phyloP scores from a whole-genome alignment of 192 early-diverging fungal genomes.

The Phycomyces nitens region DNA sequence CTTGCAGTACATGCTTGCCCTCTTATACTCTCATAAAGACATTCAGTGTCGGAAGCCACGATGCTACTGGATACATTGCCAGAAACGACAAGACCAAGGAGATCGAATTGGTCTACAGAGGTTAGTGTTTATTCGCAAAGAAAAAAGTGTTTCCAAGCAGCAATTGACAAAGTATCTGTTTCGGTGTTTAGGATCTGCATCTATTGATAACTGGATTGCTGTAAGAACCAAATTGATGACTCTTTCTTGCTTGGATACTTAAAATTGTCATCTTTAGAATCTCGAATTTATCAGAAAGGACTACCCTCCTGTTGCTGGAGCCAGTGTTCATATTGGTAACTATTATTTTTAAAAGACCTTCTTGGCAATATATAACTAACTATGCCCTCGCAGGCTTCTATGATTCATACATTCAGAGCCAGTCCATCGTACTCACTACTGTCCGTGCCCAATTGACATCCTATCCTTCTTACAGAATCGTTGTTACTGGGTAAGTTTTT shows the following conservation, averaged over 20 bases:
- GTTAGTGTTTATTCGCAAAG: background rate
- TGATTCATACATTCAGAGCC: background rate
- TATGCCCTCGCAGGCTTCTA: background rate
- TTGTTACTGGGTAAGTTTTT: constrained; percentile 22
- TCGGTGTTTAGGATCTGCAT: constrained; percentile 8
- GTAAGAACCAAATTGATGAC: background rate
- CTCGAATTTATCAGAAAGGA: constrained; percentile 1
- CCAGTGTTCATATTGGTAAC: constrained; percentile 24
- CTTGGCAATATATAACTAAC: too few species aligned
- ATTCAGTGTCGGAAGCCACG: constrained; percentile 6
- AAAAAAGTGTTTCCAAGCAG: background rate
- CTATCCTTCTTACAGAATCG: constrained; percentile 16
- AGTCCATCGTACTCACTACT: background rate
- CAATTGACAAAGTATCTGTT: background rate
- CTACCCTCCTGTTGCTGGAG: constrained; percentile 21
- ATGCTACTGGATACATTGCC: constrained; percentile 21
- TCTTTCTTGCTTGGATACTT: too few species aligned
- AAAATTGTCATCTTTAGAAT: constrained; percentile 8
- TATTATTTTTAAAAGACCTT: too few species aligned
- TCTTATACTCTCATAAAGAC: constrained; percentile 9
- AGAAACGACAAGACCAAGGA: constrained; percentile 12
- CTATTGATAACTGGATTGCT: constrained; percentile 6
- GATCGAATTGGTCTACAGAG: constrained; percentile 23
- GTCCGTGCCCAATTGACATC: background rate
- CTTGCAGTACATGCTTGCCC: constrained; percentile 13